A percentile compares a stretch with the other conserved stretches of the same genome.
phyloP scores from a whole-genome alignment of 768 basidiomycete species.

The Rhodotorula graminis region DNA sequence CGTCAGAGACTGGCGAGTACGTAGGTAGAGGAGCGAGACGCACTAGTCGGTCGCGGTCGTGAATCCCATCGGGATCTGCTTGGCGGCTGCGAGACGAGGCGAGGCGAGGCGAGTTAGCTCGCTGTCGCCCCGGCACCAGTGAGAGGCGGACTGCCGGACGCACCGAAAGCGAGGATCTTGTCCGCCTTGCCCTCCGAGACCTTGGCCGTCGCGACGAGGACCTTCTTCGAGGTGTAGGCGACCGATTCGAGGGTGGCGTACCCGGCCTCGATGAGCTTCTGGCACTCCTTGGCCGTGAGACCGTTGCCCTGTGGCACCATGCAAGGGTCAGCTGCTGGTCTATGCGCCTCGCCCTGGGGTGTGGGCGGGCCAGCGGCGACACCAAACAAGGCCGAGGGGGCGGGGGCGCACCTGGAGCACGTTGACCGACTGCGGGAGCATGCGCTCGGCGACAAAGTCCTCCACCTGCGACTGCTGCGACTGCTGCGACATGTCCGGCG shows the following conservation, averaged over 20 bases:
- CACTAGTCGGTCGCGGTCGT: conserved; percentile 86
- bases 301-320: conserved; percentile 66
- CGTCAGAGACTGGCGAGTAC: neutral
- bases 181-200: conserved; percentile 97
- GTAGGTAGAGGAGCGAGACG: neutral
- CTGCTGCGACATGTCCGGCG: conserved; percentile 20
- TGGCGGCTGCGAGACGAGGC: conserved; percentile 61
- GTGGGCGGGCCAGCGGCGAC: neutral
- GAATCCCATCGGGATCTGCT: conserved; percentile 94
- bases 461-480: conserved; percentile 22
- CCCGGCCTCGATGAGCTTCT: conserved; percentile 89
- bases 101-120: conserved; percentile 8
- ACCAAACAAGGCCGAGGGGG: neutral
- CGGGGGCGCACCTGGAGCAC: conserved; percentile 9
- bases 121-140: neutral
- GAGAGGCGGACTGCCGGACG: conserved; percentile 33
- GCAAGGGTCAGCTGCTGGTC: neutral
- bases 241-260: conserved; percentile 91
- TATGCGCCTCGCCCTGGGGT: neutral
- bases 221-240: conserved; percentile 93
- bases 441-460: conserved; percentile 5
- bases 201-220: conserved; percentile 75
- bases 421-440: conserved; percentile 23
- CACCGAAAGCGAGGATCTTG: conserved; percentile 87
- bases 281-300: conserved; percentile 81